Evolutionary conservation across 371 early-diverging fungal genomes (phyloP).

Genomic region (Mucor saturninus): DNA sequence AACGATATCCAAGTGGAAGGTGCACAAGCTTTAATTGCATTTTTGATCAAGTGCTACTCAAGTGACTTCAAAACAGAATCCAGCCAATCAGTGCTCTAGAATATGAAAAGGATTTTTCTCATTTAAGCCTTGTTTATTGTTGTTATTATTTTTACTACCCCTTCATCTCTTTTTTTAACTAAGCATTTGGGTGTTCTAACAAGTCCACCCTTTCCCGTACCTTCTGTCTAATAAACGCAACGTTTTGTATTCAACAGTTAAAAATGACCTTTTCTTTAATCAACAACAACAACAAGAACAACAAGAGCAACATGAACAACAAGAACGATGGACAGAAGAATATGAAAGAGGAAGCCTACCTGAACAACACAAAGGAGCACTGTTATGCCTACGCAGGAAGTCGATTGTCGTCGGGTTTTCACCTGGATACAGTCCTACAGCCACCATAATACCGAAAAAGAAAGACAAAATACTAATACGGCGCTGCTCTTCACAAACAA

Average conservation of each 20-base stretch:
- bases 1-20: no score
- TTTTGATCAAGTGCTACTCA: no score
- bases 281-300: slow-evolving; percentile 13
- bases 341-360: no score
- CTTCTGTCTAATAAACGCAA: neutral
- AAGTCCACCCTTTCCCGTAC: slow-evolving; percentile 4
- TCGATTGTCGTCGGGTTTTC: slow-evolving; percentile 23
- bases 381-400: slow-evolving; percentile 1
- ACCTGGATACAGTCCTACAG: slow-evolving; percentile 18
- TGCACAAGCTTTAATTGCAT: no score
- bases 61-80: no score
- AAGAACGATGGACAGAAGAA: no score
- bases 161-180: neutral
- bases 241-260: slow-evolving; percentile 21
- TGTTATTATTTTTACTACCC: neutral
- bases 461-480: neutral
- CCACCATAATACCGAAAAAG: slow-evolving; percentile 23
- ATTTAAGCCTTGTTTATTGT: neutral
- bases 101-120: neutral
- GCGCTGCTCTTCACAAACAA: slow-evolving; percentile 13
- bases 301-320: neutral
- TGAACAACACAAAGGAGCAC: no score
- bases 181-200: slow-evolving; percentile 9
- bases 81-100: neutral
- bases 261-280: slow-evolving; percentile 15